phyloP scores from a whole-genome alignment of 495 filamentous ascomycete genomes.

The Chaetomium fimeti region DNA sequence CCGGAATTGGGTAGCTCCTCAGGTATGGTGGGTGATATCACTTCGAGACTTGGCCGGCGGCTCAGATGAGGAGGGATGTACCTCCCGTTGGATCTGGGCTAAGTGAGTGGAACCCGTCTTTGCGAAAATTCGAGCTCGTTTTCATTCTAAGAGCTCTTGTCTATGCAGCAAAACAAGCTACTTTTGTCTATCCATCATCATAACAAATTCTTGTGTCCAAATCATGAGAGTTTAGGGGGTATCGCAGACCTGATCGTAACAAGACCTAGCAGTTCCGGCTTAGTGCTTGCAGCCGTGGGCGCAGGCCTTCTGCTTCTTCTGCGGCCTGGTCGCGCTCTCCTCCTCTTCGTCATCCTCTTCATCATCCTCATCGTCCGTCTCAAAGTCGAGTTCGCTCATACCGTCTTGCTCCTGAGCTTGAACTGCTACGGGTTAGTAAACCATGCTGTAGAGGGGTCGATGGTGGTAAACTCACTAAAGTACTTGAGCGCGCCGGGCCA shows the following conservation, averaged over 20 bases:
- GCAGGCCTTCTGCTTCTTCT: constrained; percentile 48
- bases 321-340: constrained; percentile 39
- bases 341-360: constrained; percentile 41
- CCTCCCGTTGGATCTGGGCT: not conserved
- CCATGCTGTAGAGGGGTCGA: not conserved
- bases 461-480: constrained; percentile 65
- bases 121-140: not conserved
- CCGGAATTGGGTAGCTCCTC: no score
- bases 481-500: constrained; percentile 86
- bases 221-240: constrained; percentile 5
- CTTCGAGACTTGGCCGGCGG: no score
- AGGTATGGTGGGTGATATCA: no score
- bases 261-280: constrained; percentile 1
- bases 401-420: constrained; percentile 61
- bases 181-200: constrained; percentile 20
- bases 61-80: no score
- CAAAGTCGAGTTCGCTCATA: constrained; percentile 59
- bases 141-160: not conserved
- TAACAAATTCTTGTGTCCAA: constrained; percentile 6
- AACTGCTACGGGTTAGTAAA: constrained; percentile 41
- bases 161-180: not conserved
- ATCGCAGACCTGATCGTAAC: constrained; percentile 6
- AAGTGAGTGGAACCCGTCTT: not conserved
- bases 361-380: constrained; percentile 51
- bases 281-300: constrained; percentile 22